phyloP scores from a whole-genome alignment of 768 basidiomycete species.

The Lactarius indigo region DNA sequence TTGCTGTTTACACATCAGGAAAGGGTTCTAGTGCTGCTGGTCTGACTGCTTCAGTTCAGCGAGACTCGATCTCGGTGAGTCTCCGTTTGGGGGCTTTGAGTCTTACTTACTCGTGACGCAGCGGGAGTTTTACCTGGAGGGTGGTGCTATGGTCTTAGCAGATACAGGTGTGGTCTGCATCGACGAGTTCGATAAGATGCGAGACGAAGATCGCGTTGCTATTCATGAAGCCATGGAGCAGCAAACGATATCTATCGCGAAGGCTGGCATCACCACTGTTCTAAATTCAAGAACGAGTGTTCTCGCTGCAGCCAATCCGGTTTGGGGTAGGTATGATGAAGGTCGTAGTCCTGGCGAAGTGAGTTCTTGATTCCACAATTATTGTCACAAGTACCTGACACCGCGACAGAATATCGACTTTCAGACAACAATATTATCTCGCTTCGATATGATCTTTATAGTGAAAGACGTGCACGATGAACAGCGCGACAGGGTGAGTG shows the following conservation, averaged over 20 bases:
- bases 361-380: conserved; percentile 14
- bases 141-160: conserved; percentile 98
- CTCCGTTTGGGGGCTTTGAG: not conserved
- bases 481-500: conserved; percentile 74
- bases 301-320: conserved; percentile 95
- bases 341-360: conserved; percentile 95
- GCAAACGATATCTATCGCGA: conserved; percentile 98
- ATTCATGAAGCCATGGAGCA: conserved; percentile 99
- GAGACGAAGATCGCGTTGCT: conserved; percentile 97
- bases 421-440: conserved; percentile 95
- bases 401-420: conserved; percentile 82
- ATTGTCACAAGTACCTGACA: conserved; percentile 1
- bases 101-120: conserved; percentile 33
- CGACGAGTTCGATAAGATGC: conserved; percentile 99
- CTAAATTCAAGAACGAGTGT: conserved; percentile 95
- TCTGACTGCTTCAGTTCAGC: conserved; percentile 95
- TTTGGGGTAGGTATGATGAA: conserved; percentile 97
- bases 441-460: conserved; percentile 99
- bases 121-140: conserved; percentile 99
- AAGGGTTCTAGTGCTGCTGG: conserved; percentile 99
- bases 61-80: conserved; percentile 84
- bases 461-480: conserved; percentile 98
- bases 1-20: conserved; percentile 97
- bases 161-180: conserved; percentile 99
- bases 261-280: conserved; percentile 97